Conservation (phyloP, 2,329 filamentous ascomycete genomes). For the Exophiala aquamarina region DNA sequence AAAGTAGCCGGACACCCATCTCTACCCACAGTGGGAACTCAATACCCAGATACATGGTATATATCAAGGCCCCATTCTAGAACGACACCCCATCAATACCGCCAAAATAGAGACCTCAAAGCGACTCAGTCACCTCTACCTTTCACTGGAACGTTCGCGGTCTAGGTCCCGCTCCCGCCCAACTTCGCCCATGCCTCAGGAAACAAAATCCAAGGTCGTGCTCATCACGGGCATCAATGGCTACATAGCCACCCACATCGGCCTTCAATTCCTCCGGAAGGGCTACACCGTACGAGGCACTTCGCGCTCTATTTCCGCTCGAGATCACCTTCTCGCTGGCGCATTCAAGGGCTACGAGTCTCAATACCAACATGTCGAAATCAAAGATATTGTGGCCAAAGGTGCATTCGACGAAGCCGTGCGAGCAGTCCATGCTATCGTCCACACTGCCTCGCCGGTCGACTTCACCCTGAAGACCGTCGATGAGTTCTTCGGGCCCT, state of each 20-base stretch:
- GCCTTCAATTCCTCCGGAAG: slow-evolving; percentile 37
- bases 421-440: slow-evolving; percentile 29
- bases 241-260: slow-evolving; percentile 40
- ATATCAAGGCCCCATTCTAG: too few relatives aligned
- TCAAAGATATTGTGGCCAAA: slow-evolving; percentile 36
- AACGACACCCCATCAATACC: too few relatives aligned
- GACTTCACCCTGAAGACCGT: slow-evolving; percentile 23
- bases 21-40: too few relatives aligned
- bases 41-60: too few relatives aligned
- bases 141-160: slow-evolving; percentile 8
- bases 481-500: slow-evolving; percentile 27
- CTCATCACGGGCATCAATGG: slow-evolving; percentile 43
- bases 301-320: slow-evolving; percentile 32
- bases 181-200: slow-evolving; percentile 10
- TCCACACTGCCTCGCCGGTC: slow-evolving; percentile 27
- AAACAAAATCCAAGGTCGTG: slow-evolving; percentile 25
- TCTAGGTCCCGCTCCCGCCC: slow-evolving; percentile 11
- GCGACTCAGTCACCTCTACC: slow-evolving; percentile 19
- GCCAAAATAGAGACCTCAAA: slow-evolving; percentile 19
- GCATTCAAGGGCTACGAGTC: slow-evolving; percentile 34
- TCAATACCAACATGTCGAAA: slow-evolving; percentile 33
- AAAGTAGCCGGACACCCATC: too few relatives aligned
- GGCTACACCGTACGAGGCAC: slow-evolving; percentile 43
- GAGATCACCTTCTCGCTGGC: slow-evolving; percentile 25
- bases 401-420: slow-evolving; percentile 40